These are phyloP conservation scores for Penicillium fimorum DNA, from an alignment of 495 filamentous ascomycete species.

Conservation along the genomic window DNA sequence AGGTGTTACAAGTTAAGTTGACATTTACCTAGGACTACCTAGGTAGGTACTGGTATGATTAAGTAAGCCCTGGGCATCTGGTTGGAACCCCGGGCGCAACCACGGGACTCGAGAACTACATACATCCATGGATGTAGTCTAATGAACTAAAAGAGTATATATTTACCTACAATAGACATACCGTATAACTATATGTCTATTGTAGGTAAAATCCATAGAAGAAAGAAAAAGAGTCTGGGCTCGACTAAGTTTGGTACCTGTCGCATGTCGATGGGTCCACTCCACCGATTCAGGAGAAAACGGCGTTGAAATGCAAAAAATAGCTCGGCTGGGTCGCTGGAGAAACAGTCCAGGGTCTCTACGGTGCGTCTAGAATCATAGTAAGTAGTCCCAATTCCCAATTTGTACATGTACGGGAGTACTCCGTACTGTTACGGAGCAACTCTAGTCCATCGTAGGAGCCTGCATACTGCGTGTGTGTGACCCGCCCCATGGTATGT, in stretches of 20 bases:
- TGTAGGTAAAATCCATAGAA: too few species aligned
- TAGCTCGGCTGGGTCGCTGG: conserved; percentile 4
- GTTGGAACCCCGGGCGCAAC: too few species aligned
- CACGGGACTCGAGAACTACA: too few species aligned
- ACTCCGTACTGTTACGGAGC: background rate
- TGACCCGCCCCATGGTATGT: conserved; percentile 13
- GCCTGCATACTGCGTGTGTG: conserved; percentile 1
- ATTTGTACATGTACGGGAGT: background rate
- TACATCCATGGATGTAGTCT: too few species aligned
- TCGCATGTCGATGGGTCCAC: conserved; percentile 9
- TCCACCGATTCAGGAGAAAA: conserved; percentile 9
- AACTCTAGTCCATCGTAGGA: background rate
- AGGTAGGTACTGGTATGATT: background rate
- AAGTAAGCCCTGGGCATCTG: background rate
- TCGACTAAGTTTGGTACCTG: conserved; percentile 8
- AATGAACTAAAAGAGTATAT: too few species aligned
- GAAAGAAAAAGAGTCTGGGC: conserved; percentile 1
- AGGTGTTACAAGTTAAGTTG: conserved; percentile 3
- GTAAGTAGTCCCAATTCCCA: background rate
- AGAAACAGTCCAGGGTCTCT: background rate
- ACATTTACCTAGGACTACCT: background rate
- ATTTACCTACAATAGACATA: too few species aligned
- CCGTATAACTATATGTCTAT: too few species aligned
- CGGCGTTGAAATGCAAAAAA: background rate
- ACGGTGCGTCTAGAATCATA: conserved; percentile 3